phyloP scores from a whole-genome alignment of 768 basidiomycete species.

The Filobasidium floriforme region DNA sequence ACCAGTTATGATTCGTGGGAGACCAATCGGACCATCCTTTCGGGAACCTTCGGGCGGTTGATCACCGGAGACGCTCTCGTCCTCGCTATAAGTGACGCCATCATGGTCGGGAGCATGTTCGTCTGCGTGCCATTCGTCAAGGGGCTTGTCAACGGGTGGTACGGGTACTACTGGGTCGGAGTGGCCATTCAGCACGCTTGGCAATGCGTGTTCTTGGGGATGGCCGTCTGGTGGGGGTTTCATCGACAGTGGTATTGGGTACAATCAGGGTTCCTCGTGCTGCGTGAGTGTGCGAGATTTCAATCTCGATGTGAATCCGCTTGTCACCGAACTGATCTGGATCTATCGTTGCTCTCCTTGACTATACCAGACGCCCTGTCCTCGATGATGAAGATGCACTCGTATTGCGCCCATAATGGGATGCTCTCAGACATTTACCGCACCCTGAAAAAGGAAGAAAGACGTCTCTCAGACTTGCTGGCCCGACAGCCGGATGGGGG shows the following conservation, averaged over 20 bases:
- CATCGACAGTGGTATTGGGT: slow-evolving; percentile 96
- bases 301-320: neutral
- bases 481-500: slow-evolving; percentile 27
- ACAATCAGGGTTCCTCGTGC: slow-evolving; percentile 51
- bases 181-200: slow-evolving; percentile 68
- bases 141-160: slow-evolving; percentile 67
- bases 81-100: slow-evolving; percentile 73
- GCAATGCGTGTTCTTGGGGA: slow-evolving; percentile 65
- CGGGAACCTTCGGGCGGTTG: slow-evolving; percentile 71
- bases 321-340: neutral
- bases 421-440: slow-evolving; percentile 55
- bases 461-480: slow-evolving; percentile 40
- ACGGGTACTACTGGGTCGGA: slow-evolving; percentile 71
- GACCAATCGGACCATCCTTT: slow-evolving; percentile 66
- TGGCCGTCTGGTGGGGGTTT: slow-evolving; percentile 81
- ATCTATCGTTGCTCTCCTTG: neutral
- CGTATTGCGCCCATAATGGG: slow-evolving; percentile 82
- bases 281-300: slow-evolving; percentile 38
- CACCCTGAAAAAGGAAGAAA: slow-evolving; percentile 46
- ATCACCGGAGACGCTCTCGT: slow-evolving; percentile 77
- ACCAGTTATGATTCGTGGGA: slow-evolving; percentile 56
- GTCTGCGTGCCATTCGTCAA: slow-evolving; percentile 75
- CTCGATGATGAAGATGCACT: slow-evolving; percentile 64
- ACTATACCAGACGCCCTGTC: slow-evolving; percentile 62
- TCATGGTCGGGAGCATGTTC: slow-evolving; percentile 68